phyloP scores from a whole-genome alignment of 257 asterid genomes.

The Phtheirospermum japonicum region DNA sequence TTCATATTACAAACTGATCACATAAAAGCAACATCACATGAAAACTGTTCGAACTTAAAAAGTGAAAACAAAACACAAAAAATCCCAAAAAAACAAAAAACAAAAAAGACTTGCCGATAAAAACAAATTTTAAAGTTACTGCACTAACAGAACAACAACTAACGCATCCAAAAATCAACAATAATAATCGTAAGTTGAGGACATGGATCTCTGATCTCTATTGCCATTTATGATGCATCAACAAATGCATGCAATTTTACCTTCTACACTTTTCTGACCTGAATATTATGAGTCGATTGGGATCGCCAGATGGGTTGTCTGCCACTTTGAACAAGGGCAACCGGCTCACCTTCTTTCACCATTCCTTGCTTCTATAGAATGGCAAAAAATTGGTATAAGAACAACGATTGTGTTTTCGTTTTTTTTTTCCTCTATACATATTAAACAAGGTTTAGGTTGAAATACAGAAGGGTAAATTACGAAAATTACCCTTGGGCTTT shows the following conservation, averaged over 20 bases:
- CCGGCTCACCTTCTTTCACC: slow-evolving; percentile 91
- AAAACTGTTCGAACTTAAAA: slow-evolving; percentile 10
- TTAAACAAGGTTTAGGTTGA: slow-evolving; percentile 8
- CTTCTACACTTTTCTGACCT: slow-evolving; percentile 73
- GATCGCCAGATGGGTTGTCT: slow-evolving; percentile 74
- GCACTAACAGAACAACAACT: not conserved
- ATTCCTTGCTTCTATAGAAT: slow-evolving; percentile 65
- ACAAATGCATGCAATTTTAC: slow-evolving; percentile 14
- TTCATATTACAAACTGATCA: slow-evolving; percentile 6
- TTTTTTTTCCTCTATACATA: not conserved
- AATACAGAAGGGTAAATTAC: not conserved
- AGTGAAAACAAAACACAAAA: not conserved
- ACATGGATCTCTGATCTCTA: not conserved
- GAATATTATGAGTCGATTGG: slow-evolving; percentile 90
- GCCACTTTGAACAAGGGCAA: slow-evolving; percentile 96
- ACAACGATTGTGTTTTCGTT: not conserved
- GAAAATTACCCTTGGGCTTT: not conserved
- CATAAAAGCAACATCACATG: slow-evolving; percentile 18
- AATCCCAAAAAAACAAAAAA: not conserved
- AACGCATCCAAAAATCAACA: slow-evolving; percentile 16
- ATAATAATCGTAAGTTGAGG: slow-evolving; percentile 6
- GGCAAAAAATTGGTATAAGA: not conserved
- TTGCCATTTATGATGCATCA: slow-evolving; percentile 3
- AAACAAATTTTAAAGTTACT: slow-evolving; percentile 4
- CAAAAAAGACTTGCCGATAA: not conserved